Base-by-base conservation (phyloP, 257 asterid species). In the Nicotiana tomentosiformis region DNA sequence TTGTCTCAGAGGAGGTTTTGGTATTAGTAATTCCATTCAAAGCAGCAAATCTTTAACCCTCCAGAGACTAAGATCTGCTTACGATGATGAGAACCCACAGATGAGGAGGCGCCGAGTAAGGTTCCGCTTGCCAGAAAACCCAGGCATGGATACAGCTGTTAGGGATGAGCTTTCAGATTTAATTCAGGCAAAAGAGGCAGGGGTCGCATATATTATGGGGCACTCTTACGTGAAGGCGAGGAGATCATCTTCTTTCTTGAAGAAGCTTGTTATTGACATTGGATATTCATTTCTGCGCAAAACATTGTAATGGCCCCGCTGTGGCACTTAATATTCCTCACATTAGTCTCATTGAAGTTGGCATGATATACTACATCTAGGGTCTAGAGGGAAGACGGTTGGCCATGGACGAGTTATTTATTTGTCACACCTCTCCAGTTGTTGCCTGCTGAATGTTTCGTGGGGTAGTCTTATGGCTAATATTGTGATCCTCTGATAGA, bases 251-350 rank as follows among this genome's bases (percentile, higher is more conserved):
- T 88, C 97, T 20, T 93, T 83, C 82, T 32, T 92, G 85, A 95
- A 94, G 88, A 95, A 94, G 84, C 82, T 93, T 1, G 96, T 93
- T n/a, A 92, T 94, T 46, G 97, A 95, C 89, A 91, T 95, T 18
- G 97, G 94, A 3, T 96, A 96, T 80, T 94, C 97, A 60, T 96
- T 96, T 86, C 98, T 94, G 35, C 89, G 98, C 10, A 96, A 94
- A 91, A 96, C 26, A 94, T 66, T 96, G 97, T 88, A 85, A 98
- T 89, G 99, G 99, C 30, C 99, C 99, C 23, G 83, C 94, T 1
- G 99, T 96, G 86, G 96, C 94, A 5, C 98, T 96, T 57, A 90
- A 94, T 88, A 94, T 96, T 83, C 98, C 98, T 30, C 99, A 94
- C 87, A 93, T 94, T 60, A 94, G 98, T 93, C 94, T 94, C 66